Base-by-base conservation (phyloP, 2,329 filamentous ascomycete species). In the Neofusicoccum sp. region DNA sequence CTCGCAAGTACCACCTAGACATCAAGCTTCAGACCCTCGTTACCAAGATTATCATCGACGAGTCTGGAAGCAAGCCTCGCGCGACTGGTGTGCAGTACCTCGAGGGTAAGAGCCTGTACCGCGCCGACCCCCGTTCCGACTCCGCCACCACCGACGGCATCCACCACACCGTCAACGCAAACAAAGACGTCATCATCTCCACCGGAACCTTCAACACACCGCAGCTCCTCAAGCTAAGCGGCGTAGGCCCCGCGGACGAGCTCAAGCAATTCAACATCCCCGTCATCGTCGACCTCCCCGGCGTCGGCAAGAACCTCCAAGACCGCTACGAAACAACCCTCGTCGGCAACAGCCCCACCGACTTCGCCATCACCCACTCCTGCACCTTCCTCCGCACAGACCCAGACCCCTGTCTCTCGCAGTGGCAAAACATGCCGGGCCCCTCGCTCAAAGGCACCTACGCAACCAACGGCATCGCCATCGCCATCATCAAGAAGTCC, bases 11-110 rank as follows among this genome's bases (percentile, higher is more conserved):
- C 70, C 82, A 81, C 45, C 80, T 88, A 1, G 83, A 86, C 64
- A 78, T 88, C 60, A 78, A 80, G 48, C 78, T 83, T 1, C 89
- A 89, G 75, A 85, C 83, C 43, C 77, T 90, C 50, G 90, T 85
- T 66, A 88, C 89, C 56, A 88, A 87, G 73, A 76, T 92, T 73
- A 78, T 80, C 39, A 89, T 88, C 67, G 87, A 89, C 39, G 84
- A 87, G 3, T 87, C 86, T 70, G 58, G 37, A 4, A 29, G 34
- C n/a, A 61, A 28, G 58, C 58, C 58, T 8, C 88, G 69, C 29
- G 79, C 79, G 1, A 76, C 73, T 14, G 78, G 78, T 62, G 78
- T 80, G 6, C 74, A 79, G 65, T 80, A 77, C 66, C 73, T 78
- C 54, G 71, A 76, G n/a, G 78, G 78, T 9, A 66, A 69, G 49